Evolutionary conservation across 2,329 filamentous ascomycete genomes (phyloP).

Genomic region (Penicillium sp.): DNA sequence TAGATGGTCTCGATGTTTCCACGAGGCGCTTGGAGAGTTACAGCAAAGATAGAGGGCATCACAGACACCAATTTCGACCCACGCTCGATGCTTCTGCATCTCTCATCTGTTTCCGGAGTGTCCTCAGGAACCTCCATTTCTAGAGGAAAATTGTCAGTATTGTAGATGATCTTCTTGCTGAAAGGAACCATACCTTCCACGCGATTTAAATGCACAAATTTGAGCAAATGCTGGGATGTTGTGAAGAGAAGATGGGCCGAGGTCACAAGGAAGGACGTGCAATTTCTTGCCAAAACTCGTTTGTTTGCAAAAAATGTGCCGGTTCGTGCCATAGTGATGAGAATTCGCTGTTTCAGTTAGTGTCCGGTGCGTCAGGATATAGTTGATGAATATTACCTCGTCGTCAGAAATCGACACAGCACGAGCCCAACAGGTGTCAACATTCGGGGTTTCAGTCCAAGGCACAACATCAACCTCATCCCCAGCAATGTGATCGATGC

Average conservation of each 20-base stretch:
- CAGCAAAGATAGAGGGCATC: conserved; percentile 79
- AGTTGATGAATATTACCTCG: conserved; percentile 31
- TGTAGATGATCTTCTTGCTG: neutral
- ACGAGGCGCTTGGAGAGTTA: conserved; percentile 91
- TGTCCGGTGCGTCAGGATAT: no score
- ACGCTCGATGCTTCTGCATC: conserved; percentile 87
- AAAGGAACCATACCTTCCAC: conserved; percentile 64
- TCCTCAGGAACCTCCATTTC: conserved; percentile 80
- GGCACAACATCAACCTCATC: conserved; percentile 19
- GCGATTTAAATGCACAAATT: conserved; percentile 79
- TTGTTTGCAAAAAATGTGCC: conserved; percentile 78
- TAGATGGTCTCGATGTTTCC: conserved; percentile 95
- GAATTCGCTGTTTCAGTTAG: conserved; percentile 41
- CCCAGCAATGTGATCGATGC: conserved; percentile 19
- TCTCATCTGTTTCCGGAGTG: conserved; percentile 86
- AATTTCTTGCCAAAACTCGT: conserved; percentile 73
- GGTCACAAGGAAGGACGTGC: conserved; percentile 85
- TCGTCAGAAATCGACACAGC: conserved; percentile 39
- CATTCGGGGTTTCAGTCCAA: conserved; percentile 34
- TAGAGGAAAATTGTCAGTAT: conserved; percentile 35
- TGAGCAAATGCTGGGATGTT: conserved; percentile 86
- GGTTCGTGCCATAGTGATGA: conserved; percentile 67
- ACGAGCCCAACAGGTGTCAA: conserved; percentile 41
- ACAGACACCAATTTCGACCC: conserved; percentile 83
- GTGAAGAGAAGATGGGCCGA: conserved; percentile 83